Evolutionary conservation across 2,329 filamentous ascomycete species (phyloP).

Genomic region (Canariomyces notabilis): DNA sequence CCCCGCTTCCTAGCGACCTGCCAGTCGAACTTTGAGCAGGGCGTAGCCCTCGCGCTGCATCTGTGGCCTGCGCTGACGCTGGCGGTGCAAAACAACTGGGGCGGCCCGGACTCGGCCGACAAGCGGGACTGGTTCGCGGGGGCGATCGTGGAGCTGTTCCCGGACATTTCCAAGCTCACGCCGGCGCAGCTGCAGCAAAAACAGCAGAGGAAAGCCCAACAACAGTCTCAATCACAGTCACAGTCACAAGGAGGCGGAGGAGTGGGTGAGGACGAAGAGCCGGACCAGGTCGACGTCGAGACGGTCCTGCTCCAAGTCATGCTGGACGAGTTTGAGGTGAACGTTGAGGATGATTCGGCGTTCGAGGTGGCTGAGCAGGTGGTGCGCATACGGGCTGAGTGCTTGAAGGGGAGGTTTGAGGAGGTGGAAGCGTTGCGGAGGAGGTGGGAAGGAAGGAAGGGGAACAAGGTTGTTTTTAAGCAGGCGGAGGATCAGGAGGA

Average conservation of each 20-base stretch:
- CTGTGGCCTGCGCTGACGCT: conserved; percentile 85
- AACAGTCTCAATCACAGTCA: conserved; percentile 16
- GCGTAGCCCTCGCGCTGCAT: conserved; percentile 77
- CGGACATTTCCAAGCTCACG: conserved; percentile 51
- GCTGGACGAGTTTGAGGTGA: conserved; percentile 92
- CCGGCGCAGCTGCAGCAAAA: conserved; percentile 25
- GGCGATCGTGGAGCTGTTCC: conserved; percentile 75
- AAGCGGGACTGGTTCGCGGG: conserved; percentile 97
- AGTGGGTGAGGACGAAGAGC: conserved; percentile 36
- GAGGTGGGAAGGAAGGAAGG: conserved; percentile 58
- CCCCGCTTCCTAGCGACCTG: conserved; percentile 42
- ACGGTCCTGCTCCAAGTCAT: conserved; percentile 82
- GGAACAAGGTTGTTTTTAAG: conserved; percentile 53
- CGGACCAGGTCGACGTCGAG: conserved; percentile 77
- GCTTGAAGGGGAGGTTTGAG: conserved; percentile 60
- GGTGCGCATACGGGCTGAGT: conserved; percentile 60
- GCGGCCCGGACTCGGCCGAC: conserved; percentile 73
- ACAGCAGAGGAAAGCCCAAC: conserved; percentile 22
- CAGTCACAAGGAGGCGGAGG: neutral
- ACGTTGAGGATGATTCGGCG: conserved; percentile 84
- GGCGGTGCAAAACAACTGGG: conserved; percentile 83
- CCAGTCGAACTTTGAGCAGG: conserved; percentile 73
- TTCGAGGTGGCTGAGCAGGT: conserved; percentile 69
- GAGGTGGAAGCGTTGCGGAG: conserved; percentile 59
- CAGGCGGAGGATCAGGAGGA: conserved; percentile 51